Base-by-base conservation (phyloP, 768 basidiomycete species). In the Xerocomellus chrysenteron region DNA sequence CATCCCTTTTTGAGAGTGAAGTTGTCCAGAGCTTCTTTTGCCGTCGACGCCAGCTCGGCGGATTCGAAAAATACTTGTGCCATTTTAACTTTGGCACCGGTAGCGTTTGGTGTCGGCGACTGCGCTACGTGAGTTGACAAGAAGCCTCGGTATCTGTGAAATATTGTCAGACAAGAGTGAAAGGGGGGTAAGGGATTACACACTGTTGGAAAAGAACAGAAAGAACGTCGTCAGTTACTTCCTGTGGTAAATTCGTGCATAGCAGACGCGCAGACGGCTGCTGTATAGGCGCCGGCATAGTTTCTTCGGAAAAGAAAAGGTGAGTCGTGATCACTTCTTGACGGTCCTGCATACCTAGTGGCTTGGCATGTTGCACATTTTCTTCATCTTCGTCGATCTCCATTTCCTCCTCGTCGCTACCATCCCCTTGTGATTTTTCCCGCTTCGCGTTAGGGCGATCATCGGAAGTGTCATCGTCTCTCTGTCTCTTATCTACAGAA, bases 381-480 rank as follows among this genome's bases (percentile, higher is more conserved):
- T 89, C 87, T 45, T 91, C 88, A 46, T 97, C 93, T 48, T 94
- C 92, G 57, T 94, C 93, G 66, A 94, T 92, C 75, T 96, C 94
- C 88, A 95, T 95, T 75, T 94, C 92, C 68, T 89, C 89, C 52
- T 86, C 93, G 59, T 91, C 90, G 61, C 74, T 82, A 14, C 76
- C 75, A 13, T 85, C 83, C 41, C 79, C 85, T 47, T 83, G 82
- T 43, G 78, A 75, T 70, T 84, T 91, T 65, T 85, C 83, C 59
- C 86, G 82, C 76, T 95, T 96, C 28, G 79, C 62, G 43, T 76
- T 77, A 48, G 81, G 80, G 51, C 78, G 84, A 50, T 75, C 79
- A 44, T 82, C 82, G 26, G 75, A 77, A 40, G 73, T 68, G 45
- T 82, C 83, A 19, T 82, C 86, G 42, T 90, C 90, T 65, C 91